Percentiles rank a stretch among this genome's conserved stretches.
phyloP scores from a whole-genome alignment of 805 yeast species.

The Saccharomycopsis malanga region DNA sequence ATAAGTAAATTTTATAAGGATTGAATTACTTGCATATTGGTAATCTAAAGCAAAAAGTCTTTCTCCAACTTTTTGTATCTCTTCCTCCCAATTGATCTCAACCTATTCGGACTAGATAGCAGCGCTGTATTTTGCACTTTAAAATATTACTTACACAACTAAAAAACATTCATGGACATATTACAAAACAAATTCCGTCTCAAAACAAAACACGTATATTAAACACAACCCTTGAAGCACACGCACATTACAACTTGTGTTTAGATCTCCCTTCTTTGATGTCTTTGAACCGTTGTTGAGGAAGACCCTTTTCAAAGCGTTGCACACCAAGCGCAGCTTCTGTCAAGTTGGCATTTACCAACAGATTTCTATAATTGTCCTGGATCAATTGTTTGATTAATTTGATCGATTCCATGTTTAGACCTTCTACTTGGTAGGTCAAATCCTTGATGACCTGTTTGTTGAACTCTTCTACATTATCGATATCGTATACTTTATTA shows the following conservation, averaged over 20 bases:
- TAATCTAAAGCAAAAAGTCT: too few relatives aligned
- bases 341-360: conserved; percentile 47
- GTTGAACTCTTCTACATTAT: conserved; percentile 38
- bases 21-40: too few relatives aligned
- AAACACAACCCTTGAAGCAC: too few relatives aligned
- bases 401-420: conserved; percentile 40
- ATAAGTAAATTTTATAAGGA: too few relatives aligned
- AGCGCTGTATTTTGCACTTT: too few relatives aligned
- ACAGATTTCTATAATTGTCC: conserved; percentile 27
- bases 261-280: conserved; percentile 47
- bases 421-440: conserved; percentile 31
- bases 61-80: too few relatives aligned
- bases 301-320: conserved; percentile 66
- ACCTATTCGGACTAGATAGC: too few relatives aligned
- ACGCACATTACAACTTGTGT: conserved; percentile 59
- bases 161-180: too few relatives aligned
- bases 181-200: too few relatives aligned
- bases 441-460: conserved; percentile 32
- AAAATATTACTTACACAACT: too few relatives aligned
- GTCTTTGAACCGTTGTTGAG: conserved; percentile 58
- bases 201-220: too few relatives aligned
- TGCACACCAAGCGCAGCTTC: conserved; percentile 66
- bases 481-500: conserved; percentile 43
- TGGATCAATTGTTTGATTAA: conserved; percentile 41
- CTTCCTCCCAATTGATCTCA: too few relatives aligned